Conservation (phyloP, 495 filamentous ascomycete genomes). For the Aspergillus cavernicola region DNA sequence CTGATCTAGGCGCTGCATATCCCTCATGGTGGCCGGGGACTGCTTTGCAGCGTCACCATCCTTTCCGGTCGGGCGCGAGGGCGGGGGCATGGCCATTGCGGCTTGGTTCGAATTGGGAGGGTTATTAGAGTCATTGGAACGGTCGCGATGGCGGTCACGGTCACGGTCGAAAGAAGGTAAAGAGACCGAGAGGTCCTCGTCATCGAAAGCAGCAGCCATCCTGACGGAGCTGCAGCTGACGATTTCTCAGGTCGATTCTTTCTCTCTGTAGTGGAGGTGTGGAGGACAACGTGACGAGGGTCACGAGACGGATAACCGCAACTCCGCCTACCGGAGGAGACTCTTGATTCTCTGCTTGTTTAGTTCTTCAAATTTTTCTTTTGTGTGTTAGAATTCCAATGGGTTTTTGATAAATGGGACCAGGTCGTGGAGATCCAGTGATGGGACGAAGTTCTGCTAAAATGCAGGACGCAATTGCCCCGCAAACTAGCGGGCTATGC, state of each 20-base stretch:
- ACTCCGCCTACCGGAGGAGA: not conserved
- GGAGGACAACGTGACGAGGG: slow-evolving; percentile 42
- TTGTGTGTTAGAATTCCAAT: too few species aligned
- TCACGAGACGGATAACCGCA: slow-evolving; percentile 43
- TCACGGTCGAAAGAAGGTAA: slow-evolving; percentile 65
- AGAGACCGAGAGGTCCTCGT: slow-evolving; percentile 90
- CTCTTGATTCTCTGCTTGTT: too few species aligned
- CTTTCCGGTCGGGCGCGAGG: slow-evolving; percentile 37
- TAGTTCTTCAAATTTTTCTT: too few species aligned
- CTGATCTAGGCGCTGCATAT: slow-evolving; percentile 79
- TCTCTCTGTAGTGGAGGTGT: slow-evolving; percentile 13
- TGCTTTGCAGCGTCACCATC: slow-evolving; percentile 30
- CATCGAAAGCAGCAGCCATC: slow-evolving; percentile 61
- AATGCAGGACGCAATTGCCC: too few species aligned
- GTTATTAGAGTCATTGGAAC: slow-evolving; percentile 23
- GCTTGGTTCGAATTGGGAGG: slow-evolving; percentile 28
- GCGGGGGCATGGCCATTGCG: slow-evolving; percentile 49
- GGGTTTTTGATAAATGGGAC: too few species aligned
- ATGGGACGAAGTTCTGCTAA: too few species aligned
- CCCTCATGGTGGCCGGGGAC: slow-evolving; percentile 44
- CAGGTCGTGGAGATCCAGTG: too few species aligned
- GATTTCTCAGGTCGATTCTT: slow-evolving; percentile 12
- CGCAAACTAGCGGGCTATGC: too few species aligned
- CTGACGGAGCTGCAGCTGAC: slow-evolving; percentile 11
- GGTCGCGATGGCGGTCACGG: slow-evolving; percentile 42